phyloP scores from a whole-genome alignment of 192 early-diverging fungal species.

The Gamsiella multidivaricata region DNA sequence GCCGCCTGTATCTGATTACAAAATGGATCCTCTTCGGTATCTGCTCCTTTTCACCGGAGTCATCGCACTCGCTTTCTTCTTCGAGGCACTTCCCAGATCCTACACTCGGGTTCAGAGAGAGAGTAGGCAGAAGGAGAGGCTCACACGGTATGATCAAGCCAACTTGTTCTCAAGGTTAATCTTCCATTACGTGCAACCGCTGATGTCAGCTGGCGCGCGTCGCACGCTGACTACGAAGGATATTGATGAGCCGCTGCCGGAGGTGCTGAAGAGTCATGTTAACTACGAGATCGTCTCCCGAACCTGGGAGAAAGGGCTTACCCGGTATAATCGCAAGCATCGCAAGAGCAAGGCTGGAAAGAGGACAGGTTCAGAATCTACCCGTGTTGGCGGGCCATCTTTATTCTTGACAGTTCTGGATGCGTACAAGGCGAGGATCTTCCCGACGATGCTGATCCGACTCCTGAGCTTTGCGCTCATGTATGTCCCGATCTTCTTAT shows the following conservation, averaged over 20 bases:
- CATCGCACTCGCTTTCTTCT: conserved; percentile 18
- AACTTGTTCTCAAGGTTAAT: conserved; percentile 84
- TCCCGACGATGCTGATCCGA: conserved; percentile 20
- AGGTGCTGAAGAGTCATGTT: conserved; percentile 1
- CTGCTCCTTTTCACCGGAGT: conserved; percentile 7
- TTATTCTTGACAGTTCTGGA: conserved; percentile 15
- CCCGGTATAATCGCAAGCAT: not conserved
- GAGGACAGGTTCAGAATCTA: too few species aligned
- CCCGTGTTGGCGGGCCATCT: too few species aligned
- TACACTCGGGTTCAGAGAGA: conserved; percentile 32
- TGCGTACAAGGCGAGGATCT: conserved; percentile 20
- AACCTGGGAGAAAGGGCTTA: conserved; percentile 13
- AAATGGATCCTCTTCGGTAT: conserved; percentile 25
- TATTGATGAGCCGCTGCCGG: conserved; percentile 41
- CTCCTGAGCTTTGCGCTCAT: conserved; percentile 20
- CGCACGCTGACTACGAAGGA: conserved; percentile 78
- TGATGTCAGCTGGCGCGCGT: conserved; percentile 80
- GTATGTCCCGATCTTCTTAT: conserved; percentile 29
- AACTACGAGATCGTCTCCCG: conserved; percentile 26
- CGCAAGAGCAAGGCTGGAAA: not conserved
- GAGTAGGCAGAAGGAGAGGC: conserved; percentile 20
- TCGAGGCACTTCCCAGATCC: conserved; percentile 27
- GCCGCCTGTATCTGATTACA: conserved; percentile 23
- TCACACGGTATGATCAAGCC: conserved; percentile 55
- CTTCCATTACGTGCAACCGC: conserved; percentile 86